Evolutionary conservation across 2,329 filamentous ascomycete genomes (phyloP), one percentile per base, ranked within the genome.

Genomic region (Sporothrix pseudoabietina): DNA sequence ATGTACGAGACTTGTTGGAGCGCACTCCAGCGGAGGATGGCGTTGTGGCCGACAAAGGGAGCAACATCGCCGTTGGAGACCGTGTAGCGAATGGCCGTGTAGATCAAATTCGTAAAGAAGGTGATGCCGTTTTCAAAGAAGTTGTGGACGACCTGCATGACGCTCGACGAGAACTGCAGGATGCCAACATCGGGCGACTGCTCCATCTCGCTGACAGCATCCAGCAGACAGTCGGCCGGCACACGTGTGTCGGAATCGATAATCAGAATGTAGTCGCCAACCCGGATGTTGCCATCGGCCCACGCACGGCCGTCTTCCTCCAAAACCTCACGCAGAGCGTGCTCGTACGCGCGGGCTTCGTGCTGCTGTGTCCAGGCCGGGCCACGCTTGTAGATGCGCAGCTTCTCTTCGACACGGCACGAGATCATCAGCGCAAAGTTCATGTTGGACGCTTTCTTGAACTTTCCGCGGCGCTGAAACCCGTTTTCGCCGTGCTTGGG

Each of bases 231-330:
- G 80, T 94, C 92, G 54, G 86, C 83, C 1, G 92, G 92, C 2
- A 94, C 91, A 81, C 91, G 91, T 41, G 92, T 94, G 80, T 94
- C 92, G 1, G 91, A 94, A 82, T 94, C 91, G 78, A 94, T 92
- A 74, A 94, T 83, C 44, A 92, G 84, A 74, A 94, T 93, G 81
- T 94, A 94, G 82, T 97, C 93, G 72, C 94, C 94, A 30, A 97
- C 85, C 70, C 93, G 92, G 77, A 97, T 91, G 81, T 96, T 94
- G 75, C 93, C 94, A 79, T 94, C 92, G 22, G 93, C 93, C 91
- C 91, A 92, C 39, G 91, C 91, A 39, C 90, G 88, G 22, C 90
- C 89, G 73, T 92, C 86, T 68, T 90, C 88, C 65, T 90, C 86
- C 52, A 94, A 85, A 22, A 91, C 87, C 74, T 91, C 87, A 76